phyloP scores from a whole-genome alignment of 352 stramenopile genomes.

The Sclerospora graminicola region DNA sequence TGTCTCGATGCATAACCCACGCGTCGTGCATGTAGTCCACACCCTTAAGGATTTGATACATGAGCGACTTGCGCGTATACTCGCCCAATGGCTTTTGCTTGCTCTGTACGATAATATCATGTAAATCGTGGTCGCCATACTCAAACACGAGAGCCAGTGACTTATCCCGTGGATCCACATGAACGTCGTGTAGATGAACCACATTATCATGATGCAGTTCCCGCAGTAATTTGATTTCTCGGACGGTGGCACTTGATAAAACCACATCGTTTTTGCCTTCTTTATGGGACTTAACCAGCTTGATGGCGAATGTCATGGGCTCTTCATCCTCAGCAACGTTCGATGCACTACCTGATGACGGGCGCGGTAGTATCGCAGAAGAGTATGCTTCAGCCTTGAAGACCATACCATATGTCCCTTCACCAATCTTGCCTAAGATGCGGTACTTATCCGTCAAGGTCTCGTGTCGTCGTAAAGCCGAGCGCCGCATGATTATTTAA shows the following conservation, averaged over 20 bases:
- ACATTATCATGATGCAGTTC: conserved; percentile 86
- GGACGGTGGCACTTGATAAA: conserved; percentile 76
- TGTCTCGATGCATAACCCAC: conserved; percentile 90
- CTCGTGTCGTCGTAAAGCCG: conserved; percentile 49
- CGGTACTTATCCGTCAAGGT: conserved; percentile 77
- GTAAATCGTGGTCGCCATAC: conserved; percentile 84
- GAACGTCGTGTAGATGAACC: conserved; percentile 77
- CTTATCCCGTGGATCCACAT: conserved; percentile 78
- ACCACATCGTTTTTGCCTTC: conserved; percentile 87
- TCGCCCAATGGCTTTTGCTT: conserved; percentile 84
- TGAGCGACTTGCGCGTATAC: conserved; percentile 89
- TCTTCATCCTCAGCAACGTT: conserved; percentile 48
- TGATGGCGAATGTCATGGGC: conserved; percentile 80
- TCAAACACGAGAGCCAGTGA: conserved; percentile 83
- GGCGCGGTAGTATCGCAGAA: conserved; percentile 30
- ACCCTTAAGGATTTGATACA: conserved; percentile 88
- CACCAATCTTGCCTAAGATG: conserved; percentile 80
- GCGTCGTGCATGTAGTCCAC: conserved; percentile 90
- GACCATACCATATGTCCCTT: conserved; percentile 85
- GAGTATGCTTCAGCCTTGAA: conserved; percentile 79
- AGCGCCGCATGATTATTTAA: conserved; percentile 34
- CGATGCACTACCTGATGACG: conserved; percentile 7
- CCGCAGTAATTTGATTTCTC: conserved; percentile 86
- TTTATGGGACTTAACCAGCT: conserved; percentile 85
- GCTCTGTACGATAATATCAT: conserved; percentile 84